These are phyloP conservation scores for Rhypophila decipiens DNA, from an alignment of 495 filamentous ascomycete species.

Conservation along the genomic window DNA sequence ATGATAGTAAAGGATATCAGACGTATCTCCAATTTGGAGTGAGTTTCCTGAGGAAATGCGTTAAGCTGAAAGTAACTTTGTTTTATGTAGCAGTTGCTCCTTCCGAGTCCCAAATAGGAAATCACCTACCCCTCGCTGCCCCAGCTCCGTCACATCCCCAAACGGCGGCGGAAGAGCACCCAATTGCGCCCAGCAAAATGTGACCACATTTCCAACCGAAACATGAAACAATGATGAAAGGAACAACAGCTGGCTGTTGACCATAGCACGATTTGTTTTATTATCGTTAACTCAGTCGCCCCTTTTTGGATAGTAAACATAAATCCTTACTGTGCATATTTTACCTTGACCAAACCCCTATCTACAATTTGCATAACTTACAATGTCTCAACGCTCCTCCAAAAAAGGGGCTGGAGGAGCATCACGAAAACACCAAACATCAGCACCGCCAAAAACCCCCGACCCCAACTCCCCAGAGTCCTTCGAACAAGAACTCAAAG, in stretches of 20 bases:
- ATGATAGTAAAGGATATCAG: too few species aligned
- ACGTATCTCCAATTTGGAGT: too few species aligned
- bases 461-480: constrained; percentile 31
- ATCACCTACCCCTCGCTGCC: too few species aligned
- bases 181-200: constrained; percentile 6
- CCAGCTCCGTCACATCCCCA: too few species aligned
- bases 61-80: too few species aligned
- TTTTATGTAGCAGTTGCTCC: too few species aligned
- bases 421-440: neutral
- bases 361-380: neutral
- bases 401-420: neutral
- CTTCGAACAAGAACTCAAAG: constrained; percentile 45
- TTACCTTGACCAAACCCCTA: neutral
- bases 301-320: neutral
- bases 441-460: constrained; percentile 8
- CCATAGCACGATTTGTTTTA: neutral
- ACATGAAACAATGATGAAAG: neutral
- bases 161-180: too few species aligned
- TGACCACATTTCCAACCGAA: constrained; percentile 10
- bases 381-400: constrained; percentile 3
- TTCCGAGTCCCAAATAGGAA: too few species aligned
- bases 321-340: neutral
- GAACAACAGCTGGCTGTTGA: constrained; percentile 14
- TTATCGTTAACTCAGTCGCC: neutral
- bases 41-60: too few species aligned